Evolutionary conservation across 441 rosid genomes (phyloP), one percentile per base, ranked within the genome.

Genomic region (Eugenia klotzschiana): DNA sequence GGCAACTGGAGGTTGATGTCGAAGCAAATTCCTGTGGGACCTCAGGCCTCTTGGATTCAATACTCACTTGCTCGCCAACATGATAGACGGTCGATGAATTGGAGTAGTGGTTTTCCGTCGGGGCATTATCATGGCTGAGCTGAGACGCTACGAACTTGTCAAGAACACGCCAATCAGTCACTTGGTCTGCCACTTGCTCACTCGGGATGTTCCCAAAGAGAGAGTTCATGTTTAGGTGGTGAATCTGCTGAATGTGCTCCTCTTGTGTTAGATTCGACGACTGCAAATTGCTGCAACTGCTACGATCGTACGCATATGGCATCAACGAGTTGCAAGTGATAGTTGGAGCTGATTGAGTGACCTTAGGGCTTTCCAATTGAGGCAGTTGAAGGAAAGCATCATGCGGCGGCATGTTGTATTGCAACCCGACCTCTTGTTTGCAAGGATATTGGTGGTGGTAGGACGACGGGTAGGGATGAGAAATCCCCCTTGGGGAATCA

Each of bases 71-170:
- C 64, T 91, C 90, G 18, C 84, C 86, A 51, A 88, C 89, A 22
- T 87, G 89, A 89, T 90, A 92, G 50, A 87, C 77, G 4, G 79
- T 20, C 3, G 46, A 72, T 16, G 90, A 87, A 88, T 84, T 87
- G 16, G 92, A 79, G 85, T 83, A 88, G 25, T 84, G 86, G 58
- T 79, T 74, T 82, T 86, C 93, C 90, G 89, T 88, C 5, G 88
- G 51, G 73, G 88, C 92, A 84, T 93, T 93, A 77, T 94, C 99
- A 53, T 94, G 94, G 88, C 98, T 94, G 18, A 97, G 92, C 88
- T 97, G 99, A 60, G 98, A 97, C 1, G 99, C 99, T 7, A 97
- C 99, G 79, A 97, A 96, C 85, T 97, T 96, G 88, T 97, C 99
- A 23, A 97, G 94, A 23, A 94, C 94, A 77, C 99, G 91, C 99